Evolutionary conservation across 2,329 filamentous ascomycete genomes (phyloP), one percentile per base, ranked within the genome.

Genomic region (Tolypocladium tropicale): DNA sequence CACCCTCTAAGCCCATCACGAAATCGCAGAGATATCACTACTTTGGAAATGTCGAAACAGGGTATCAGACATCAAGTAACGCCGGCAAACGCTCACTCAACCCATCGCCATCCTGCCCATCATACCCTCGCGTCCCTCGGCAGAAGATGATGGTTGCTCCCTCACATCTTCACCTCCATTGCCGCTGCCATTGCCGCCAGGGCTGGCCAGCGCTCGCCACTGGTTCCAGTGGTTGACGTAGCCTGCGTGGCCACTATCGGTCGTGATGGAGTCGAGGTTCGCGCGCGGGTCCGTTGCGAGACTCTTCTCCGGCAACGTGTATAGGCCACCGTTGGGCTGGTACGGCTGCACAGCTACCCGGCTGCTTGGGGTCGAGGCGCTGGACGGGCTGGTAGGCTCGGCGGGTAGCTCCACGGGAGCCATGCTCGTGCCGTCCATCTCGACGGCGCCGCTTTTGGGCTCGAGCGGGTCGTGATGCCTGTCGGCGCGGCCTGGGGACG

Each of bases 221-320:
- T 72, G 67, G 55, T 70, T 68, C 70, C 70, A 73, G 53, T 73
- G 68, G 55, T 72, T 73, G 53, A 73, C 64, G 56, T 71, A 71
- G 18, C 62, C 56, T 49, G 60, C 65, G 51, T 58, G 66, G 49
- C 62, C 67, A 56, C 55, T 63, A 54, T 69, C 65, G n/a, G 61
- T 59, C n/a, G 61, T 56, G 18, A 68, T 60, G 18, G 66, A 63
- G 53, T 68, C 69, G 56, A 73, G 66, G 55, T 70, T 72, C 50
- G 70, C 69, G 21, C 62, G 63, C 4, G 69, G 70, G 57, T 71
- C 70, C n/a, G 56, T 34, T 6, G 61, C 56, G 16, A 55, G 59
- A 23, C 56, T 55, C 51, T 61, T 55, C 51, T 61, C 48, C 10
- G 60, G 59, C 4, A 59, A 56, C 16, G 59, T 14, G 10, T 23